Conservation (phyloP, 2,329 filamentous ascomycete genomes). For the Neospermospora avenae region DNA sequence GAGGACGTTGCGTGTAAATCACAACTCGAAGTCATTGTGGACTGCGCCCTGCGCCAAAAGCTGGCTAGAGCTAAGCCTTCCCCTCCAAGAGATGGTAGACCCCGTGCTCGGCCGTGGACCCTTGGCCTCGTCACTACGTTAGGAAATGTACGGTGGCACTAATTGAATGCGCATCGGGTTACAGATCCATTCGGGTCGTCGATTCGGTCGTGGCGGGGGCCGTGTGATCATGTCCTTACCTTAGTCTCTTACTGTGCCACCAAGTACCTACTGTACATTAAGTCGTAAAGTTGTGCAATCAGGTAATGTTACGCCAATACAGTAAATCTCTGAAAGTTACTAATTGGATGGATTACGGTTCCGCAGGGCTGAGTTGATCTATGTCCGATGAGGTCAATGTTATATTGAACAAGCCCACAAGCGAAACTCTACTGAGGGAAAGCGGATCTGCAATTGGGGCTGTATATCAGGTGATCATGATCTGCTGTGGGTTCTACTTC, state of each 20-base stretch:
- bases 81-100: too few relatives aligned
- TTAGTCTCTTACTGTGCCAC: too few relatives aligned
- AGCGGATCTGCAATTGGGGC: neutral
- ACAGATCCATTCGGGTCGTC: neutral
- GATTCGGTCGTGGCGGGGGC: neutral
- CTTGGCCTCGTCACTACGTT: neutral
- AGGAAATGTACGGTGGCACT: neutral
- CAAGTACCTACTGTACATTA: too few relatives aligned
- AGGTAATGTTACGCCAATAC: neutral
- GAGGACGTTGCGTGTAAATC: neutral
- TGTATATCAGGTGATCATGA: neutral
- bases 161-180: too few relatives aligned
- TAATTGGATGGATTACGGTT: neutral
- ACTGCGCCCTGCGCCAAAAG: slow-evolving; percentile 1
- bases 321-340: neutral
- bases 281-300: too few relatives aligned
- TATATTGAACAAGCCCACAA: neutral
- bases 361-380: neutral
- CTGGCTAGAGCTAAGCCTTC: slow-evolving; percentile 1
- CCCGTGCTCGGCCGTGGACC: neutral
- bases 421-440: neutral
- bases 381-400: neutral
- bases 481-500: neutral
- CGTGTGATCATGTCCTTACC: too few relatives aligned
- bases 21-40: neutral